Base-by-base conservation (phyloP, 139 green algal genomes). In the Auxenochlorella pyrenoidosa region DNA sequence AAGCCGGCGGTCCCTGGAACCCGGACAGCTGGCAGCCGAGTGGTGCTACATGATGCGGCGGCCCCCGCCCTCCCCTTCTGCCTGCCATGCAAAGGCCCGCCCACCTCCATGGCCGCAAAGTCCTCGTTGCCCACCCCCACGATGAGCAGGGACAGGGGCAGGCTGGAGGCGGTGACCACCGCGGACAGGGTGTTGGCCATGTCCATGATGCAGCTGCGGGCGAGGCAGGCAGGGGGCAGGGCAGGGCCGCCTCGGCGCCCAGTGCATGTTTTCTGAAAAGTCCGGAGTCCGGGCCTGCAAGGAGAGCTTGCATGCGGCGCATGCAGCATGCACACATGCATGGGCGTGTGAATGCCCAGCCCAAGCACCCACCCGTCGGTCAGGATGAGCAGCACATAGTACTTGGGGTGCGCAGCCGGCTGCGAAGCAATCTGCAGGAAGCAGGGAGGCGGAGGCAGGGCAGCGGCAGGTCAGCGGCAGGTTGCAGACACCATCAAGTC, bases 81-180 rank as follows among this genome's bases (percentile, higher is more conserved):
- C n/a, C n/a, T n/a, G n/a, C n/a, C n/a, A n/a, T n/a, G 51, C n/a
- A 60, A 47, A n/a, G n/a, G n/a, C 34, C 79, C 72, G 34, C 15
- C 13, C 34, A 86, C 83, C 70, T 91, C 88, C 89, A 92, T 93
- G 36, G 86, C 86, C 0, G 38, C 28, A 34, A 95, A 93, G 75
- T 94, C 88, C 16, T 85, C 88, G 15, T 79, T 79, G 47, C 92
- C 92, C 30, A 95, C 90, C 34, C 92, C 92, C 34, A 95, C 92
- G 41, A 95, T 91, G 22, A 95, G 77, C 68, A 95, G 92, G 79
- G 86, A 92, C n/a, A 95, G 76, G 2, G 92, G 92, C 78, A 94
- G 81, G 12, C 5, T n/a, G 6, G 91, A 91, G 34, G 91, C 92
- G 2, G 85, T 36, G 41, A 95, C 89, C 34, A 95, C 83, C 5